phyloP scores from a whole-genome alignment of 345 rosid genomes.

The Sonneratia caseolaris region DNA sequence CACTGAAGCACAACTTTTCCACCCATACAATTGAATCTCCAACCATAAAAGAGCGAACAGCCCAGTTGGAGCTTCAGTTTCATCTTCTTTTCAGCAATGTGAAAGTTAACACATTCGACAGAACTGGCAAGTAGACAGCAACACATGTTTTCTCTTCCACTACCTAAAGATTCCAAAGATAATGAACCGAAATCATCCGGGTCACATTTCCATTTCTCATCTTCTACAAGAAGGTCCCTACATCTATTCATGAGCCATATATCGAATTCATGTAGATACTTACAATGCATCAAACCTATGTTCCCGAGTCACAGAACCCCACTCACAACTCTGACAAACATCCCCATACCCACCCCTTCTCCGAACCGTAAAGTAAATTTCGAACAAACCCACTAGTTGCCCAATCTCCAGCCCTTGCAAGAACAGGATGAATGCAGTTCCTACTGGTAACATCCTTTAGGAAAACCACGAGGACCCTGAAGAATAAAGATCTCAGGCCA shows the following conservation, averaged over 20 bases:
- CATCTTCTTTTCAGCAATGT: constrained; percentile 56
- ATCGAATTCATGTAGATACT: constrained; percentile 49
- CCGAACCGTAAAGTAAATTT: constrained; percentile 48
- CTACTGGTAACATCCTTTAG: constrained; percentile 24
- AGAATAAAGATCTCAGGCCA: constrained; percentile 34
- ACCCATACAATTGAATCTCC: constrained; percentile 70
- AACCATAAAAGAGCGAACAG: constrained; percentile 29
- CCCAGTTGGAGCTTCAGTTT: constrained; percentile 55
- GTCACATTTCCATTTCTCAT: constrained; percentile 10
- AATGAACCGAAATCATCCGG: constrained; percentile 7
- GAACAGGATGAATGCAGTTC: constrained; percentile 41
- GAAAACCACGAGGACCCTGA: constrained; percentile 38
- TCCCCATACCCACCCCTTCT: constrained; percentile 47
- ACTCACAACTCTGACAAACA: constrained; percentile 40
- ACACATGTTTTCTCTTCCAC: constrained; percentile 51
- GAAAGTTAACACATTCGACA: constrained; percentile 56
- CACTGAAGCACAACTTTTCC: constrained; percentile 50
- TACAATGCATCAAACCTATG: constrained; percentile 49
- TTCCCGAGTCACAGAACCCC: constrained; percentile 41
- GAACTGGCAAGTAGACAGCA: constrained; percentile 40
- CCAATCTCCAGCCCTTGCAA: constrained; percentile 40
- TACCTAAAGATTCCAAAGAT: constrained; percentile 35
- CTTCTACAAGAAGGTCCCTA: constrained; percentile 13
- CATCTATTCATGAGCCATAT: constrained; percentile 26
- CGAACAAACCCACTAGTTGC: constrained; percentile 42